Percentiles rank a stretch among this genome's conserved stretches.
phyloP scores from a whole-genome alignment of 805 yeast species.

The Wickerhamomyces ciferrii region DNA sequence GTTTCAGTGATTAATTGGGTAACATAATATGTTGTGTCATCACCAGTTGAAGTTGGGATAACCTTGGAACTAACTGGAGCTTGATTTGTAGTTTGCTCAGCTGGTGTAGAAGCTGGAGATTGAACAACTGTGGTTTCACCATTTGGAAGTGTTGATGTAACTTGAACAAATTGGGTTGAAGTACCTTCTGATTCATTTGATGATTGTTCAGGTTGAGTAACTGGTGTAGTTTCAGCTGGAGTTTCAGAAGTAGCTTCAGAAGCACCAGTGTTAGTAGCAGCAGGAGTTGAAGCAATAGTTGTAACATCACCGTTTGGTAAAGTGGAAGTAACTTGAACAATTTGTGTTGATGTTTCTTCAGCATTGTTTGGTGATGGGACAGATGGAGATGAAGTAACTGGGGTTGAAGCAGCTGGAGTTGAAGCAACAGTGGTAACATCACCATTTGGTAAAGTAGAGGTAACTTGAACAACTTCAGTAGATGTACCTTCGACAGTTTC shows the following conservation, averaged over 20 bases:
- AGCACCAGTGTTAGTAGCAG: background rate
- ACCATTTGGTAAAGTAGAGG: background rate
- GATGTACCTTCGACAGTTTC: background rate
- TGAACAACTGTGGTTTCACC: background rate
- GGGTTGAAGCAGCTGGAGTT: background rate
- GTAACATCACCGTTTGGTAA: background rate
- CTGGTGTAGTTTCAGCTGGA: background rate
- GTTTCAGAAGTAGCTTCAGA: background rate
- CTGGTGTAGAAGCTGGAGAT: background rate
- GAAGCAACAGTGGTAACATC: background rate
- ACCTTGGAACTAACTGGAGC: background rate
- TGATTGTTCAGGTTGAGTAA: background rate
- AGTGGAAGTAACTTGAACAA: background rate
- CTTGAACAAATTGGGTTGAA: background rate
- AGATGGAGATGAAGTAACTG: background rate
- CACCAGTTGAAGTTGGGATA: background rate
- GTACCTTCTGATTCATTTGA: background rate
- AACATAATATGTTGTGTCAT: background rate
- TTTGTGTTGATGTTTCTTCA: background rate
- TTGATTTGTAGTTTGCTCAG: background rate
- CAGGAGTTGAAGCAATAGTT: background rate
- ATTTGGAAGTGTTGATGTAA: background rate
- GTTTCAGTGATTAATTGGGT: background rate
- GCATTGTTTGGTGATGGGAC: background rate
- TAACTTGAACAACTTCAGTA: background rate